These are phyloP conservation scores for Penicillium soppii DNA, from an alignment of 495 filamentous ascomycete genomes.

Conservation along the genomic window DNA sequence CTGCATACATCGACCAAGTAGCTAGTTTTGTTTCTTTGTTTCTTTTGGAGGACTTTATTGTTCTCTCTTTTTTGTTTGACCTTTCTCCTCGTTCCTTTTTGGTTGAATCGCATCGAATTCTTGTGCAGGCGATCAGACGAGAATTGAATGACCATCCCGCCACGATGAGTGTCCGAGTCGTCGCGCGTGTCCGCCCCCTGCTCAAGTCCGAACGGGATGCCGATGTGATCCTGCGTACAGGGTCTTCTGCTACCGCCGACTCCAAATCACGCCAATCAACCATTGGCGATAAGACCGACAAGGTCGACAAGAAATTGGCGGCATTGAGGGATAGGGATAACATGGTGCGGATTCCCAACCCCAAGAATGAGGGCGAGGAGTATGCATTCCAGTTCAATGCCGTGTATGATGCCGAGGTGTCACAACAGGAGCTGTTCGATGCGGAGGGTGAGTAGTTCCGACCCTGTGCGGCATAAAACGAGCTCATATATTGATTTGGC, in stretches of 20 bases:
- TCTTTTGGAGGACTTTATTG: conserved; percentile 14
- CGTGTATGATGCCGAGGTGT: conserved; percentile 76
- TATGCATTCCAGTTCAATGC: conserved; percentile 95
- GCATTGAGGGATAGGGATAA: conserved; percentile 56
- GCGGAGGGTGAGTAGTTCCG: conserved; percentile 69
- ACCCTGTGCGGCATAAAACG: background rate
- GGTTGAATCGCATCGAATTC: background rate
- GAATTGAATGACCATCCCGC: conserved; percentile 17
- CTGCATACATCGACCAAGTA: conserved; percentile 24
- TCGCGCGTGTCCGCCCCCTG: conserved; percentile 85
- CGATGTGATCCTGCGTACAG: conserved; percentile 77
- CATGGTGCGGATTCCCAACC: conserved; percentile 87
- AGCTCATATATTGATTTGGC: conserved; percentile 25
- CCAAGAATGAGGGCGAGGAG: conserved; percentile 85
- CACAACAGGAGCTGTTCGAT: conserved; percentile 85
- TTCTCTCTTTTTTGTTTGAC: conserved; percentile 11
- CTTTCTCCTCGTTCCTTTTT: conserved; percentile 7
- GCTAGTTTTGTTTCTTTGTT: conserved; percentile 14
- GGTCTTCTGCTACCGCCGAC: conserved; percentile 25
- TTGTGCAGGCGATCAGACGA: background rate
- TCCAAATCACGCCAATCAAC: conserved; percentile 23
- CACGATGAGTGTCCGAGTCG: conserved; percentile 70
- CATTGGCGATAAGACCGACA: conserved; percentile 22
- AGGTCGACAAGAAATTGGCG: conserved; percentile 35
- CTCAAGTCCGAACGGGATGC: conserved; percentile 77